phyloP scores from a whole-genome alignment of 83 land plant genomes.

The Picea abies region DNA sequence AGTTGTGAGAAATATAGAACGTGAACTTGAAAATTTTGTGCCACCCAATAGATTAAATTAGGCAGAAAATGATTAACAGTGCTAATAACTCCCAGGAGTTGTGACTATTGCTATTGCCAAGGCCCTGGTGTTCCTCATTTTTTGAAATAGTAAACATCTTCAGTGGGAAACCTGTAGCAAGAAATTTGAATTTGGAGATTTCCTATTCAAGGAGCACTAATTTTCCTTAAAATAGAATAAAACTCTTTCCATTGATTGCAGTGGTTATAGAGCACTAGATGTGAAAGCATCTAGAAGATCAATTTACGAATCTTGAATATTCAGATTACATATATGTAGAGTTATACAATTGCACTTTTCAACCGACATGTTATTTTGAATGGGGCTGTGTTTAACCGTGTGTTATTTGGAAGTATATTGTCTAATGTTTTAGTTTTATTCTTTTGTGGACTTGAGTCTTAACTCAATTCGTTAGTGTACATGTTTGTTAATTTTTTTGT shows the following conservation, averaged over 20 bases:
- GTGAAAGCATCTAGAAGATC: background rate
- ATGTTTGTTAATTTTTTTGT: background rate
- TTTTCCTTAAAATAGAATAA: background rate
- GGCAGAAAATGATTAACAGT: no score
- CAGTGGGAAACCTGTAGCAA: no score
- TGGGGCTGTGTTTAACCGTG: background rate
- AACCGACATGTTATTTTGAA: background rate
- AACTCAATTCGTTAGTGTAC: background rate
- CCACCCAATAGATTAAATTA: no score
- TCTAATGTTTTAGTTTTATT: background rate
- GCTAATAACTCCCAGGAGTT: no score
- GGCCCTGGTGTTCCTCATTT: no score
- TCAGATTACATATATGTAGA: background rate
- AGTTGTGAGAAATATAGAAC: no score
- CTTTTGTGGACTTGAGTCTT: background rate
- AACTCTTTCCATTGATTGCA: background rate
- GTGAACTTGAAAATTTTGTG: no score
- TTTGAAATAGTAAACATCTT: no score
- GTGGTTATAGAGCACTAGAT: background rate
- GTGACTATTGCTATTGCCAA: no score
- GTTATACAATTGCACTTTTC: no score
- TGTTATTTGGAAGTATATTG: background rate
- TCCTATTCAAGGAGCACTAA: background rate
- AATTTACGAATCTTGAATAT: background rate
- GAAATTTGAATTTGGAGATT: background rate